Evolutionary conservation across 1,284 basidiomycete genomes (phyloP).

Genomic region (Coriolopsis trogii): DNA sequence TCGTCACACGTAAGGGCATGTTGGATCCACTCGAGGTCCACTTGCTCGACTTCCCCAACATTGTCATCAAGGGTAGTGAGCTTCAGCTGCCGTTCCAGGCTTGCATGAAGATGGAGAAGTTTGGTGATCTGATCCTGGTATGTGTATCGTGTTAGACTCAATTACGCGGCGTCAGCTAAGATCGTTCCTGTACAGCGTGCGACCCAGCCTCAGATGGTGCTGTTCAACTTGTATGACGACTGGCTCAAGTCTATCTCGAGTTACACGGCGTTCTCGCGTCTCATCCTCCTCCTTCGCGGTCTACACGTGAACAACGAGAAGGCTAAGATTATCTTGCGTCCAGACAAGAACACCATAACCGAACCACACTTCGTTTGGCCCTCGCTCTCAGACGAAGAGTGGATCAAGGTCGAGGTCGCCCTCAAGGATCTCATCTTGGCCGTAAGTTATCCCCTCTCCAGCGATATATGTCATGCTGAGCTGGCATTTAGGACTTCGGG

Average conservation of each 20-base stretch:
- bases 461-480: no score
- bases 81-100: slow-evolving; percentile 99
- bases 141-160: slow-evolving; percentile 24
- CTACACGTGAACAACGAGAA: slow-evolving; percentile 99
- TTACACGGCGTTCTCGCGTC: slow-evolving; percentile 98
- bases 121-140: slow-evolving; percentile 94
- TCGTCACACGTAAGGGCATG: slow-evolving; percentile 99
- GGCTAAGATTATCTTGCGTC: slow-evolving; percentile 93
- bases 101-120: slow-evolving; percentile 99
- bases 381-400: slow-evolving; percentile 92
- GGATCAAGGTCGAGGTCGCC: slow-evolving; percentile 99
- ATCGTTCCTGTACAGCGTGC: slow-evolving; percentile 58
- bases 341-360: slow-evolving; percentile 93
- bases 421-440: slow-evolving; percentile 93
- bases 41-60: slow-evolving; percentile 99
- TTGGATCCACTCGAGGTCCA: slow-evolving; percentile 98
- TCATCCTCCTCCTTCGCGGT: slow-evolving; percentile 94
- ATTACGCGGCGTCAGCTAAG: neutral
- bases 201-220: slow-evolving; percentile 98
- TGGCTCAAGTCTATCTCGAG: slow-evolving; percentile 99
- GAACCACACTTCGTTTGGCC: slow-evolving; percentile 99
- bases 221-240: slow-evolving; percentile 98
- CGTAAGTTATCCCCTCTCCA: slow-evolving; percentile 42
- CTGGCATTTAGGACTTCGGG: slow-evolving; percentile 80
- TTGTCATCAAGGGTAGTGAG: slow-evolving; percentile 99